phyloP scores from a whole-genome alignment of 306 rosid genomes.

The Begonia peltatifolia region DNA sequence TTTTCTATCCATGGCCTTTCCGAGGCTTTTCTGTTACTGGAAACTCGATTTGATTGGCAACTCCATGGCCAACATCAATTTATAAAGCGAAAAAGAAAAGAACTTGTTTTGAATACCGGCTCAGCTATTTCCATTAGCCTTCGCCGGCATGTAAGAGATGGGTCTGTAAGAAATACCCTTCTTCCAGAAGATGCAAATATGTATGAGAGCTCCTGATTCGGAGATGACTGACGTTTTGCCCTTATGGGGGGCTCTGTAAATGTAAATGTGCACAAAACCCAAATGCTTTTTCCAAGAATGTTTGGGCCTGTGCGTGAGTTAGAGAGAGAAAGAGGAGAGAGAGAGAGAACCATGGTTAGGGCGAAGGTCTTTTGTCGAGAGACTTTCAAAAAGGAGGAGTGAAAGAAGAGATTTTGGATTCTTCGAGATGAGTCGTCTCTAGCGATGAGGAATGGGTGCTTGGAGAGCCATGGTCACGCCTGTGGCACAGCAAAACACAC shows the following conservation, averaged over 20 bases:
- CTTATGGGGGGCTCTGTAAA: constrained; percentile 42
- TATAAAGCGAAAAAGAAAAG: not conserved
- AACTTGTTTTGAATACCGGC: not conserved
- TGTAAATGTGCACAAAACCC: constrained; percentile 29
- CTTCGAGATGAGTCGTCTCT: constrained; percentile 37
- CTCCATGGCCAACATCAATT: not conserved
- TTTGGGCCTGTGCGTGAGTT: constrained; percentile 41
- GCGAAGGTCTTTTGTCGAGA: constrained; percentile 24
- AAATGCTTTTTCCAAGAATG: constrained; percentile 3
- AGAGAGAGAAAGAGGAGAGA: constrained; percentile 25
- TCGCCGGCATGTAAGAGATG: not conserved
- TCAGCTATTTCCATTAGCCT: not conserved
- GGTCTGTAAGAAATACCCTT: constrained; percentile 6
- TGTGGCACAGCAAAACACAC: constrained; percentile 99
- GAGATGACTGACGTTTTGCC: constrained; percentile 13
- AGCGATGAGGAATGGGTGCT: constrained; percentile 83
- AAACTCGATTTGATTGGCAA: not conserved
- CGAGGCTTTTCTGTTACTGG: constrained; percentile 20
- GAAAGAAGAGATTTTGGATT: constrained; percentile 8
- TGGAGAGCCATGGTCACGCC: constrained; percentile 89
- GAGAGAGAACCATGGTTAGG: constrained; percentile 99
- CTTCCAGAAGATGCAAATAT: constrained; percentile 26
- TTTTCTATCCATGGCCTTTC: constrained; percentile 24
- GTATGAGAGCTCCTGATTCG: constrained; percentile 31
- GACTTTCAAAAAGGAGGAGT: too few relatives aligned